phyloP scores from a whole-genome alignment of 345 rosid genomes.

The Eucalyptus cloeziana region DNA sequence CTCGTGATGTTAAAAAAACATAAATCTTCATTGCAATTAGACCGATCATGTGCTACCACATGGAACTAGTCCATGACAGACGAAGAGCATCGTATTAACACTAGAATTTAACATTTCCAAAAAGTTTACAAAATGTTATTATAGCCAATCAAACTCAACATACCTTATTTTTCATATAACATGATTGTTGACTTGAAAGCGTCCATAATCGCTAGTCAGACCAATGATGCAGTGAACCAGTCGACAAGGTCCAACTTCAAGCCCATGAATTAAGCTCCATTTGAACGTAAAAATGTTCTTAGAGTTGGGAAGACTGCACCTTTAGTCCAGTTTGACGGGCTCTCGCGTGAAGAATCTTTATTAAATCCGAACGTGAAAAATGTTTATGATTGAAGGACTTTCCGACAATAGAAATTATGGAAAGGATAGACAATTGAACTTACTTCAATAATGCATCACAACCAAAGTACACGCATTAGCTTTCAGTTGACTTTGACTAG shows the following conservation, averaged over 20 bases:
- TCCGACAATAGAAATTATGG: neutral
- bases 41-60: no score
- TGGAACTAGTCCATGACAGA: neutral
- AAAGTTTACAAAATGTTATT: neutral
- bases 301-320: neutral
- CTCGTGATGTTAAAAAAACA: no score
- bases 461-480: no score
- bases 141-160: neutral
- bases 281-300: neutral
- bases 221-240: neutral
- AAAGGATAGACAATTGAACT: neutral
- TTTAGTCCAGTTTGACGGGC: neutral
- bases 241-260: no score
- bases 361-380: no score
- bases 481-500: neutral
- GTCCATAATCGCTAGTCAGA: accelerated
- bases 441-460: no score
- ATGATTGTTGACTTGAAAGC: neutral
- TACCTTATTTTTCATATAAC: no score
- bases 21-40: no score
- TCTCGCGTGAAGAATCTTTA: neutral
- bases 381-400: neutral
- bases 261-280: no score
- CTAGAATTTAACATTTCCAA: neutral
- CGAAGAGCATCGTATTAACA: neutral